Evolutionary conservation across 768 basidiomycete genomes (phyloP).

Genomic region (Termitomyces sp.): DNA sequence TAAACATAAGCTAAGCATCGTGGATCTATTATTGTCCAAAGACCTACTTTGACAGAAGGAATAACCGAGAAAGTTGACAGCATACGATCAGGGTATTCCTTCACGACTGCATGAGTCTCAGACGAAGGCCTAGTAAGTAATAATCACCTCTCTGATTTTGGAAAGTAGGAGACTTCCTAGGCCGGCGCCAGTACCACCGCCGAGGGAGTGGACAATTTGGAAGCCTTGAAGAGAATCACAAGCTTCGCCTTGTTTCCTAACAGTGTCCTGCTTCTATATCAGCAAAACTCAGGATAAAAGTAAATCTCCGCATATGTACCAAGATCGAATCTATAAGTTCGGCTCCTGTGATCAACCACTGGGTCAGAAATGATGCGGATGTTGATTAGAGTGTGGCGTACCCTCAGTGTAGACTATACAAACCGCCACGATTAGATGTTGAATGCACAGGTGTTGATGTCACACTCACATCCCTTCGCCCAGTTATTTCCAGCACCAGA

Average conservation of each 20-base stretch:
- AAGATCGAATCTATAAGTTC: slow-evolving; percentile 86
- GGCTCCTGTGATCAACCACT: slow-evolving; percentile 49
- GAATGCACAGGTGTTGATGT: background rate
- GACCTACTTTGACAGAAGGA: slow-evolving; percentile 44
- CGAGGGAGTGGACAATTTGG: slow-evolving; percentile 84
- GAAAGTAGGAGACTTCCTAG: slow-evolving; percentile 75
- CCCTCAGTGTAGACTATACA: slow-evolving; percentile 82
- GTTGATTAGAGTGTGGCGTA: slow-evolving; percentile 18
- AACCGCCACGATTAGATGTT: slow-evolving; percentile 1
- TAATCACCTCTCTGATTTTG: slow-evolving; percentile 68
- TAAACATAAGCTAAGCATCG: slow-evolving; percentile 9
- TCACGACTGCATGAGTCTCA: background rate
- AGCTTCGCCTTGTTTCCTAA: slow-evolving; percentile 73
- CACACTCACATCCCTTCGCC: slow-evolving; percentile 84
- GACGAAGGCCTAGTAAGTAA: slow-evolving; percentile 1
- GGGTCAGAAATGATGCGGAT: background rate
- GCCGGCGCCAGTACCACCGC: slow-evolving; percentile 88
- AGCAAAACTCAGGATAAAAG: background rate
- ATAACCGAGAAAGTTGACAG: slow-evolving; percentile 50
- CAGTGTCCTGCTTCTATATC: slow-evolving; percentile 46
- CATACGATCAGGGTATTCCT: slow-evolving; percentile 56
- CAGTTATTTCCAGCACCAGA: slow-evolving; percentile 86
- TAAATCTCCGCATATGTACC: slow-evolving; percentile 29
- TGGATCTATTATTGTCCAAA: background rate
- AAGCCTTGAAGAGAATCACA: slow-evolving; percentile 91